phyloP scores from a whole-genome alignment of 805 yeast genomes.

The Hemisphaericaspora nanyangensis region DNA sequence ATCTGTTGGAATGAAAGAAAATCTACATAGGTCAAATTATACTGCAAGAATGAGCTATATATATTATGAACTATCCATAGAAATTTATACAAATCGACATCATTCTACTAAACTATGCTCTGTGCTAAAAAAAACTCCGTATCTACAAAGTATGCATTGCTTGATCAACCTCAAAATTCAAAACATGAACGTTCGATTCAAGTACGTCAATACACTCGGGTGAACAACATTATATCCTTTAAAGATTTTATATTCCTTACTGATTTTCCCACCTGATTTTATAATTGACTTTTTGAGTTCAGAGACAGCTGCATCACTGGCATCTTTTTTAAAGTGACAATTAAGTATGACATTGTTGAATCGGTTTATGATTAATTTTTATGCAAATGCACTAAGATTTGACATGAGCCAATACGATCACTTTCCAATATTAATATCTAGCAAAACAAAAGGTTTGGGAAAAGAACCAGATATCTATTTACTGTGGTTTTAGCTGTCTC shows the following conservation, averaged over 20 bases:
- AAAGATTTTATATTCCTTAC: conserved; percentile 58
- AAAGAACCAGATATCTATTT: no score
- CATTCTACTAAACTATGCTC: no score
- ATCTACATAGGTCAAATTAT: no score
- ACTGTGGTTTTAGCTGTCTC: background rate
- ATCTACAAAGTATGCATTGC: conserved; percentile 48
- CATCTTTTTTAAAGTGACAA: conserved; percentile 44
- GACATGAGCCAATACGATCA: background rate
- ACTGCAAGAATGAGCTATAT: no score
- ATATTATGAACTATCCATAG: no score
- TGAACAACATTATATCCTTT: conserved; percentile 58
- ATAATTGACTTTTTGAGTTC: conserved; percentile 45
- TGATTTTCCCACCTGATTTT: conserved; percentile 57
- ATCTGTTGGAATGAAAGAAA: no score
- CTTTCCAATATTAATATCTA: no score
- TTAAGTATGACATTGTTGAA: conserved; percentile 29
- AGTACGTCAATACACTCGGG: conserved; percentile 43
- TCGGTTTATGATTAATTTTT: no score
- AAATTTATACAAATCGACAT: no score
- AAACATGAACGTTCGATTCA: conserved; percentile 44
- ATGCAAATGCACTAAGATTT: no score
- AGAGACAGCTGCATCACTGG: conserved; percentile 35
- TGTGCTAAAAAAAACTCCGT: no score
- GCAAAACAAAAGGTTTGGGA: no score
- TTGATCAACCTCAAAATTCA: conserved; percentile 62